These are phyloP conservation scores for Neurospora sp. DNA, from an alignment of 2,329 filamentous ascomycete genomes.

Conservation along the genomic window DNA sequence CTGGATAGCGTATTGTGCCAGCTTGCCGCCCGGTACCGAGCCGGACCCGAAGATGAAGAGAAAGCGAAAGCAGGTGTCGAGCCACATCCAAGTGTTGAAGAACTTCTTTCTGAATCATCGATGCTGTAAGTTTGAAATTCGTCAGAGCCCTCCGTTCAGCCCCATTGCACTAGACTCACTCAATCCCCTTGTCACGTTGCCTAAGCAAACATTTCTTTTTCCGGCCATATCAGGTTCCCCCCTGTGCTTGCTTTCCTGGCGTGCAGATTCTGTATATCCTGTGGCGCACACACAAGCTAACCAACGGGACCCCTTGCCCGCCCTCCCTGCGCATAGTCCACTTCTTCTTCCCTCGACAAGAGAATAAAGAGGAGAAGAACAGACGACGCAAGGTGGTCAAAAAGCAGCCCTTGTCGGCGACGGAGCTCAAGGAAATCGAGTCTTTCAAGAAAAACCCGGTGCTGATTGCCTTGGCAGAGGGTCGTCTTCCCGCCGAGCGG, in stretches of 20 bases:
- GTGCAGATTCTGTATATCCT: conserved; percentile 4
- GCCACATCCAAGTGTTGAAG: conserved; percentile 62
- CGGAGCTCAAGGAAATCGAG: conserved; percentile 26
- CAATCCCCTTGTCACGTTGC: not conserved
- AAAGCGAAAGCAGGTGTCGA: conserved; percentile 56
- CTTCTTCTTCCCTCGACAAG: conserved; percentile 46
- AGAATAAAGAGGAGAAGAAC: conserved; percentile 42
- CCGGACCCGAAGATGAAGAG: conserved; percentile 35
- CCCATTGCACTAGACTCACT: not conserved
- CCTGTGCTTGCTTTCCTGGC: conserved; percentile 2
- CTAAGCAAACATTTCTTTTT: not conserved
- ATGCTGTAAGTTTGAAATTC: conserved; percentile 42
- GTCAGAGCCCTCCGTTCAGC: conserved; percentile 6
- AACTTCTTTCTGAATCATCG: conserved; percentile 53
- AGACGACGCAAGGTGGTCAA: conserved; percentile 21
- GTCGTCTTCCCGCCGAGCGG: conserved; percentile 44
- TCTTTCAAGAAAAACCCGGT: conserved; percentile 57
- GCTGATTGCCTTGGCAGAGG: conserved; percentile 49
- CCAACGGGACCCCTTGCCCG: conserved; percentile 10
- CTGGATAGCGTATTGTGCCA: conserved; percentile 40
- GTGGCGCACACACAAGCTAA: conserved; percentile 6
- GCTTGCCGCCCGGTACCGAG: conserved; percentile 34
- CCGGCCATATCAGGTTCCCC: not conserved
- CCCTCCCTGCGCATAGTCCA: conserved; percentile 33
- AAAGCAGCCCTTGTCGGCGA: conserved; percentile 17